These are phyloP conservation scores for Lantana camara DNA, from an alignment of 257 asterid genomes.

Conservation along the genomic window DNA sequence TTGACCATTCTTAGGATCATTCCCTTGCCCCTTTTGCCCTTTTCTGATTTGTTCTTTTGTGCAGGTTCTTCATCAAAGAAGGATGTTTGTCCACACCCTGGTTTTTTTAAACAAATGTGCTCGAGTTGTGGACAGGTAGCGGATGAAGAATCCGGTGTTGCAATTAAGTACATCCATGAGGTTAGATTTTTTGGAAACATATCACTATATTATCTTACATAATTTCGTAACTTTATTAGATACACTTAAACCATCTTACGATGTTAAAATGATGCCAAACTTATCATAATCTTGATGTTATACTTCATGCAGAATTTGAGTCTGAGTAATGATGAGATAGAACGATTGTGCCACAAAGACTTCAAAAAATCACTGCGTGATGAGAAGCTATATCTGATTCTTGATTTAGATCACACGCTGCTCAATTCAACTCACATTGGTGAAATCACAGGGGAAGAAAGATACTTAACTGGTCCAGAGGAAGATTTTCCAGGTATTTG, in stretches of 20 bases:
- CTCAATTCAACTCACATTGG: constrained; percentile 67
- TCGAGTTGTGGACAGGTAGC: constrained; percentile 65
- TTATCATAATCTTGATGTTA: neutral
- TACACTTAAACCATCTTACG: neutral
- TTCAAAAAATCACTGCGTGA: constrained; percentile 56
- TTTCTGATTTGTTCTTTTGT: constrained; percentile 10
- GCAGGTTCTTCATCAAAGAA: constrained; percentile 42
- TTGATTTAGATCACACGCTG: constrained; percentile 90
- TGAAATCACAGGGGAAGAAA: constrained; percentile 63
- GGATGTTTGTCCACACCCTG: constrained; percentile 1
- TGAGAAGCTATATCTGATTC: constrained; percentile 72
- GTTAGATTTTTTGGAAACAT: constrained; percentile 36
- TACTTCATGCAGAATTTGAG: constrained; percentile 74
- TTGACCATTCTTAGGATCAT: neutral
- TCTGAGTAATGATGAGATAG: constrained; percentile 66
- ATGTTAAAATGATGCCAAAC: neutral
- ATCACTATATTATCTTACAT: constrained; percentile 8
- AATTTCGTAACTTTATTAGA: too few relatives aligned
- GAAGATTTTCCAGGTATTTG: constrained; percentile 67
- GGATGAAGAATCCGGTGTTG: constrained; percentile 79
- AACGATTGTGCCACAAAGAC: constrained; percentile 73
- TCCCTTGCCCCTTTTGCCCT: neutral
- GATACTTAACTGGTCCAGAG: constrained; percentile 46
- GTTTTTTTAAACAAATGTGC: constrained; percentile 44
- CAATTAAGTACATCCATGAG: constrained; percentile 85